phyloP scores from a whole-genome alignment of 106 monocot species.

The Dendrobium huoshanense region DNA sequence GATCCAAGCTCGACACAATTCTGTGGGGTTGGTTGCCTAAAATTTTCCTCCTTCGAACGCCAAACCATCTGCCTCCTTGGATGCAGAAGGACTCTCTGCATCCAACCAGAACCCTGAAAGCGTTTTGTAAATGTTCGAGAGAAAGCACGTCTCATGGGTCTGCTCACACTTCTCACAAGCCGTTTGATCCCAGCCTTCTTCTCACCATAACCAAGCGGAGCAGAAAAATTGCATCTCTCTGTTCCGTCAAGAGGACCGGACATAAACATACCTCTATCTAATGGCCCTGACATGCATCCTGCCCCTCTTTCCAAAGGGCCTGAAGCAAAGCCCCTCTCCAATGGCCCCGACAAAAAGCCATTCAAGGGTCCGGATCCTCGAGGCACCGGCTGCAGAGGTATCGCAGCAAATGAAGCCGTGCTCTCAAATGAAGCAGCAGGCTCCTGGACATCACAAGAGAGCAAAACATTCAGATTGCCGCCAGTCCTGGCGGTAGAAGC shows the following conservation, averaged over 20 bases:
- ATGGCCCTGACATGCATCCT: constrained; percentile 59
- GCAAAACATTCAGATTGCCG: constrained; percentile 34
- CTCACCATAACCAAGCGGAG: constrained; percentile 55
- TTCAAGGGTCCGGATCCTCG: constrained; percentile 86
- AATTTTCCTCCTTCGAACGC: constrained; percentile 55
- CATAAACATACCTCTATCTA: constrained; percentile 27
- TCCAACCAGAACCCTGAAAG: constrained; percentile 40
- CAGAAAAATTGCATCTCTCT: constrained; percentile 81
- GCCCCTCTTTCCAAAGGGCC: constrained; percentile 72
- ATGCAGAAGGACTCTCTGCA: constrained; percentile 57
- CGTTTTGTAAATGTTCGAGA: constrained; percentile 42
- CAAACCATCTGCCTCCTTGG: constrained; percentile 51
- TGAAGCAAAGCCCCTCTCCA: constrained; percentile 86
- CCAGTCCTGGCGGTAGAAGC: constrained; percentile 69
- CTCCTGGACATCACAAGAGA: constrained; percentile 43
- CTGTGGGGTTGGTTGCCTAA: constrained; percentile 23
- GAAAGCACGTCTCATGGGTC: constrained; percentile 62
- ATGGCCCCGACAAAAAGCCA: constrained; percentile 88
- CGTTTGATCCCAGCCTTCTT: constrained; percentile 37
- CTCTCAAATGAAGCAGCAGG: constrained; percentile 94
- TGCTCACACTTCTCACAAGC: constrained; percentile 72
- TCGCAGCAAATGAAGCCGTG: constrained; percentile 84
- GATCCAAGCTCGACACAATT: constrained; percentile 34
- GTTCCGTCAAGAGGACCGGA: constrained; percentile 3
- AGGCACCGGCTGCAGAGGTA: constrained; percentile 90